phyloP scores from a whole-genome alignment of 352 stramenopile genomes.

The Phytophthora pinifolia region DNA sequence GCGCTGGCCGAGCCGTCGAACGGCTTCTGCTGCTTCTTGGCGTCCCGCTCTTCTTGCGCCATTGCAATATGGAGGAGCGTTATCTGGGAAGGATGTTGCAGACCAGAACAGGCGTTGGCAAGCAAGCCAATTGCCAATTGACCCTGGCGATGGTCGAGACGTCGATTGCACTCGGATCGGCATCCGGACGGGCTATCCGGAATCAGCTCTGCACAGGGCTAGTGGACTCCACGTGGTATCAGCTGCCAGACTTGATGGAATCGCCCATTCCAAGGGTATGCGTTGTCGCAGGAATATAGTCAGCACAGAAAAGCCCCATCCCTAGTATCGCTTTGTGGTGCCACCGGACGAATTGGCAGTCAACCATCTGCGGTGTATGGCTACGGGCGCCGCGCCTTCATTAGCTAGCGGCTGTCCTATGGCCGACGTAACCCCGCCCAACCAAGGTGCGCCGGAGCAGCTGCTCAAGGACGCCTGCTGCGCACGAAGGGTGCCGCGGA shows the following conservation, averaged over 20 bases:
- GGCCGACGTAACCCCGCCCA: not conserved
- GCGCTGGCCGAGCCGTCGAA: slow-evolving; percentile 30
- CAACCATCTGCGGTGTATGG: slow-evolving; percentile 13
- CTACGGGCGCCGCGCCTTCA: slow-evolving; percentile 10
- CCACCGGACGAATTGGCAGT: slow-evolving; percentile 12
- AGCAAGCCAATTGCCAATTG: slow-evolving; percentile 36
- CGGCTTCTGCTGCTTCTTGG: slow-evolving; percentile 24
- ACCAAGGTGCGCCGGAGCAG: not conserved
- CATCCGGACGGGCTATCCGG: slow-evolving; percentile 6
- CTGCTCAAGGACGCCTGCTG: slow-evolving; percentile 8
- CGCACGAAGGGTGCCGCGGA: slow-evolving; percentile 5
- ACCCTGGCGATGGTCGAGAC: slow-evolving; percentile 10
- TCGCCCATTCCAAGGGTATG: slow-evolving; percentile 14
- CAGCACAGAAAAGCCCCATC: slow-evolving; percentile 16
- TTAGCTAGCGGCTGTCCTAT: slow-evolving; percentile 23
- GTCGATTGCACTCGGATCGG: slow-evolving; percentile 12
- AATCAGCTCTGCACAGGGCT: slow-evolving; percentile 9
- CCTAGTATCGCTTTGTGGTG: slow-evolving; percentile 20
- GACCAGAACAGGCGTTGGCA: too few species aligned
- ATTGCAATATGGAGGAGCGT: not conserved
- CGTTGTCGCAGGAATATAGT: slow-evolving; percentile 28
- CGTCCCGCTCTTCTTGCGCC: slow-evolving; percentile 16
- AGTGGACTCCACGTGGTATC: not conserved
- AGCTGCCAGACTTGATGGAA: slow-evolving; percentile 1
- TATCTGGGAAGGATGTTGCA: not conserved